Conservation (phyloP, 768 basidiomycete species). For the Kwoniella mangroviensis region DNA sequence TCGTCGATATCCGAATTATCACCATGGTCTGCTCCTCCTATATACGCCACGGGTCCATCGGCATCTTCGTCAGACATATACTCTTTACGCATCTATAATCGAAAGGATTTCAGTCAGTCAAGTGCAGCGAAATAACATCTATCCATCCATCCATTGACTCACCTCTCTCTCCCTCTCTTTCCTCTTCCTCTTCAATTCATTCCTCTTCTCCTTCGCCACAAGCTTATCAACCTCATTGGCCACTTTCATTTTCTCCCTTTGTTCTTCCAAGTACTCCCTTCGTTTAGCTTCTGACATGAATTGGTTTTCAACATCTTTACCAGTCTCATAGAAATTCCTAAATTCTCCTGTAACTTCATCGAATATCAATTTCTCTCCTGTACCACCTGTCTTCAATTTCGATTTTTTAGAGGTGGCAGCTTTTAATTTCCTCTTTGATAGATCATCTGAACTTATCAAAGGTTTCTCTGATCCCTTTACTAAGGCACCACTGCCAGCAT, state of each 20-base stretch:
- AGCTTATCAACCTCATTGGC: constrained; percentile 77
- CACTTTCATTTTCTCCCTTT: constrained; percentile 71
- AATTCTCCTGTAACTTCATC: constrained; percentile 78
- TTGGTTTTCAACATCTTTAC: constrained; percentile 67
- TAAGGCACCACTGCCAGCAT: too few relatives aligned
- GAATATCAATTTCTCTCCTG: constrained; percentile 78
- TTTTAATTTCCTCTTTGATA: constrained; percentile 88
- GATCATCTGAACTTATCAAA: constrained; percentile 59
- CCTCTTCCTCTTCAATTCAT: constrained; percentile 88
- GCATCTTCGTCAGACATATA: constrained; percentile 37
- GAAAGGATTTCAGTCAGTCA: background rate
- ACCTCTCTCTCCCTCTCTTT: constrained; percentile 73
- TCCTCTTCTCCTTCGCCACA: constrained; percentile 82
- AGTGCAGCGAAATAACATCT: background rate
- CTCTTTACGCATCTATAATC: constrained; percentile 8
- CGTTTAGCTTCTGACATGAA: constrained; percentile 72
- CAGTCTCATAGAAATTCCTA: constrained; percentile 82
- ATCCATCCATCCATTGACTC: constrained; percentile 29
- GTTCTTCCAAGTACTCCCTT: constrained; percentile 71
- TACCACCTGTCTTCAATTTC: constrained; percentile 66
- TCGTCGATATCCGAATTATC: constrained; percentile 73
- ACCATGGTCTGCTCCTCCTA: constrained; percentile 60
- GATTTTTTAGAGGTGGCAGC: constrained; percentile 74
- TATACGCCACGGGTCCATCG: constrained; percentile 56
- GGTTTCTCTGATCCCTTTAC: constrained; percentile 13